Conservation (phyloP, 2,329 filamentous ascomycete species). For the Pseudocercospora pini-densiflorae region DNA sequence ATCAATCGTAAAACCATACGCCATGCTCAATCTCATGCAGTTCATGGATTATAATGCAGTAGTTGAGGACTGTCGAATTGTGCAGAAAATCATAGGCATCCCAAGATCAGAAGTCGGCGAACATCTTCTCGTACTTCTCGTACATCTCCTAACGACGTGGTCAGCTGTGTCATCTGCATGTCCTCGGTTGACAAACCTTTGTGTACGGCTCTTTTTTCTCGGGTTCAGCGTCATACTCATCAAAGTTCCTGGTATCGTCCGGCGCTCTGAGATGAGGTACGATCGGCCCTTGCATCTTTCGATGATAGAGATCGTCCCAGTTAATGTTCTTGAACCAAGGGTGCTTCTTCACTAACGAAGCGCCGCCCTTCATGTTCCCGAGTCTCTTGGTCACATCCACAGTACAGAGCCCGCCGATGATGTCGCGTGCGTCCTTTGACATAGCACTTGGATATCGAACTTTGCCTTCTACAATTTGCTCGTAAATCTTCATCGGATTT, state of each 20-base stretch:
- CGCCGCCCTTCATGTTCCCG: constrained; percentile 78
- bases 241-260: constrained; percentile 80
- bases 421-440: constrained; percentile 70
- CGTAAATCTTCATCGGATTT: constrained; percentile 86
- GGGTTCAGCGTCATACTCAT: constrained; percentile 79
- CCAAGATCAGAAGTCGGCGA: constrained; percentile 67
- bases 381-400: constrained; percentile 78
- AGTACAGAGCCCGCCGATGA: constrained; percentile 77
- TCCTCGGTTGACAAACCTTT: constrained; percentile 41
- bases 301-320: constrained; percentile 73
- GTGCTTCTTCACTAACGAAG: constrained; percentile 72
- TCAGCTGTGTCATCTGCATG: background rate
- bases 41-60: constrained; percentile 26
- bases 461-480: constrained; percentile 78
- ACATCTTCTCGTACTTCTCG: constrained; percentile 70
- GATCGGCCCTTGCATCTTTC: constrained; percentile 70
- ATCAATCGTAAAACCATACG: constrained; percentile 21
- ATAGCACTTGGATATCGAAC: constrained; percentile 73
- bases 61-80: constrained; percentile 10
- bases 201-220: constrained; percentile 69
- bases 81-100: background rate
- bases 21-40: constrained; percentile 25
- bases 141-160: constrained; percentile 57
- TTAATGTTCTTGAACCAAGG: constrained; percentile 74
- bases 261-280: constrained; percentile 73